These are phyloP conservation scores for Isatis lusitanica DNA, from an alignment of 441 rosid genomes.

Conservation along the genomic window DNA sequence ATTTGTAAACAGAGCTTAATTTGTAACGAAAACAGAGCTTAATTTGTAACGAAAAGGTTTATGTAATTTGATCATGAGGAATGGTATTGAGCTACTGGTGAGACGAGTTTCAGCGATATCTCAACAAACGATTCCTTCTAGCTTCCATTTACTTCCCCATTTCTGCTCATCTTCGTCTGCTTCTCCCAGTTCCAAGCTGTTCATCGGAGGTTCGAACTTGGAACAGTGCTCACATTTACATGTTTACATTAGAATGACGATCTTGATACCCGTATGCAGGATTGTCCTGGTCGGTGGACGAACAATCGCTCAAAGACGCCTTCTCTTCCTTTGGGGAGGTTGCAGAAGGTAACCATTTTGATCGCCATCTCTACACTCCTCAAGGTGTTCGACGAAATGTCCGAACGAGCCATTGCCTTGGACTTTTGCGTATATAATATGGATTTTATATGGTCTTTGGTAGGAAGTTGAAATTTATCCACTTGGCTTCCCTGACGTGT, in stretches of 20 bases:
- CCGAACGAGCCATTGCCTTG: slow-evolving; percentile 31
- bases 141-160: not conserved
- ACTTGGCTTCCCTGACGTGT: not conserved
- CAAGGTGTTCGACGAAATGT: slow-evolving; percentile 62
- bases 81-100: not conserved
- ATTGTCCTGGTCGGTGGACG: slow-evolving; percentile 80
- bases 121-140: not conserved
- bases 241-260: not conserved
- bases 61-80: too few species aligned
- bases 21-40: too few species aligned
- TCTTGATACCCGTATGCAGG: slow-evolving; percentile 44
- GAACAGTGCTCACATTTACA: not conserved
- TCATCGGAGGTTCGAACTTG: slow-evolving; percentile 41
- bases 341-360: slow-evolving; percentile 49
- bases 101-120: slow-evolving; percentile 14
- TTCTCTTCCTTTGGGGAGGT: slow-evolving; percentile 78
- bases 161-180: slow-evolving; percentile 21
- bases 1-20: too few species aligned
- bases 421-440: not conserved
- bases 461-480: not conserved
- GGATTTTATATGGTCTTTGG: not conserved
- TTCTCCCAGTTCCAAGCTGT: slow-evolving; percentile 39
- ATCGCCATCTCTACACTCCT: not conserved
- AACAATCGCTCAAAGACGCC: slow-evolving; percentile 71
- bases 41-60: too few species aligned